A percentile compares a stretch with the other conserved stretches of the same genome.
Evolutionary conservation across 352 stramenopile genomes (phyloP).

Genomic region (Pilasporangium apinafurcum): DNA sequence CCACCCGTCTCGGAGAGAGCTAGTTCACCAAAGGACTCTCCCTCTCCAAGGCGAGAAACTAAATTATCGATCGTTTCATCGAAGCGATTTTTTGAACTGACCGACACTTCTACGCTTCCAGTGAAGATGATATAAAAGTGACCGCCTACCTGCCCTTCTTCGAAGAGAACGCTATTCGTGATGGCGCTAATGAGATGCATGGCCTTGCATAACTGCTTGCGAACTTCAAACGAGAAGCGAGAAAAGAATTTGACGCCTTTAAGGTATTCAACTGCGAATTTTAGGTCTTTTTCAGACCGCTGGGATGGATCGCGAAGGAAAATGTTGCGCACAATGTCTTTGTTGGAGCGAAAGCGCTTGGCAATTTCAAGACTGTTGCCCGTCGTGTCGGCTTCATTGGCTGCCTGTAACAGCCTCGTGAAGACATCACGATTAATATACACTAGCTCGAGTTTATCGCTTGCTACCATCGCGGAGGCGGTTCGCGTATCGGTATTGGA

Average conservation of each 20-base stretch:
- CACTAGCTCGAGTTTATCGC: slow-evolving; percentile 44
- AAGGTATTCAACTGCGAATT: slow-evolving; percentile 81
- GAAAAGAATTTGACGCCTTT: slow-evolving; percentile 86
- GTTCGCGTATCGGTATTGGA: slow-evolving; percentile 49
- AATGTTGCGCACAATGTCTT: slow-evolving; percentile 84
- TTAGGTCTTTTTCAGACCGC: slow-evolving; percentile 78
- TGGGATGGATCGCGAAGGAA: slow-evolving; percentile 63
- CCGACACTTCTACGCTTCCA: slow-evolving; percentile 60
- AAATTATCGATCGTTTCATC: slow-evolving; percentile 59
- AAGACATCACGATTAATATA: slow-evolving; percentile 69
- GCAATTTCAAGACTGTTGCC: slow-evolving; percentile 50
- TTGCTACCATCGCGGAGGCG: slow-evolving; percentile 56
- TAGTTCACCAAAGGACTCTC: slow-evolving; percentile 76
- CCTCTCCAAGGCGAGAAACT: slow-evolving; percentile 55
- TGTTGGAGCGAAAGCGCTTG: slow-evolving; percentile 79
- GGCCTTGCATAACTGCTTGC: slow-evolving; percentile 78
- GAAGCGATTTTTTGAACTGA: slow-evolving; percentile 68
- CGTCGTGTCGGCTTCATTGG: slow-evolving; percentile 34
- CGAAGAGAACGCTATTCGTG: slow-evolving; percentile 76
- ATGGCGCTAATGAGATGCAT: slow-evolving; percentile 73
- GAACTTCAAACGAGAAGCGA: slow-evolving; percentile 81
- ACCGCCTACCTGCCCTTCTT: slow-evolving; percentile 66
- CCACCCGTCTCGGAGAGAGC: slow-evolving; percentile 62
- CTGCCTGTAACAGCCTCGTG: slow-evolving; percentile 54
- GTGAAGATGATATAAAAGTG: slow-evolving; percentile 86